These are phyloP conservation scores for Potentilla sterilis DNA, from an alignment of 306 rosid species.

Conservation along the genomic window DNA sequence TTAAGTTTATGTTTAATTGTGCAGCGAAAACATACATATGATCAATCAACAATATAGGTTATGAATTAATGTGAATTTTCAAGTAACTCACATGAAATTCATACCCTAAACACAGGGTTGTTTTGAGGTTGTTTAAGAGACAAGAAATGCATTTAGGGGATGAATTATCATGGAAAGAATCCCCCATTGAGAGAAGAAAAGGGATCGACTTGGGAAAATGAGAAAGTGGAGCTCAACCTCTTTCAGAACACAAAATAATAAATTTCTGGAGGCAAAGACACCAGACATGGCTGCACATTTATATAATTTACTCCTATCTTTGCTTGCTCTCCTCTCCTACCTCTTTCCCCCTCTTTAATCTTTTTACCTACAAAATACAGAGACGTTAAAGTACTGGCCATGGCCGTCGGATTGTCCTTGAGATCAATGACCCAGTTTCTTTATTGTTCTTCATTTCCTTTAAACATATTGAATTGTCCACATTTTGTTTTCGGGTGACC, in stretches of 20 bases:
- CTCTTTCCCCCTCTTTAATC: not conserved
- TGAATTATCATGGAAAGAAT: constrained; percentile 20
- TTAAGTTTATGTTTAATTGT: too few species aligned
- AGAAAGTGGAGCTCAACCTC: constrained; percentile 10
- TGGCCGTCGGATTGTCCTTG: constrained; percentile 17
- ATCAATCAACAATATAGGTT: not conserved
- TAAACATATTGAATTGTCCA: constrained; percentile 4
- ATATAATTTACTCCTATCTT: not conserved
- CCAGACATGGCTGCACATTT: constrained; percentile 22
- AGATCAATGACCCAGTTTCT: constrained; percentile 9
- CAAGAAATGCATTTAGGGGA: not conserved
- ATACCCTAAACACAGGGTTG: not conserved
- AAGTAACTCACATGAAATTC: not conserved
- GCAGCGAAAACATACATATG: not conserved
- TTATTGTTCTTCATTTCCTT: constrained; percentile 15
- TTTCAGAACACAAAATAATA: not conserved
- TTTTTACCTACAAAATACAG: not conserved
- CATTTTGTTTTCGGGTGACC: constrained; percentile 5
- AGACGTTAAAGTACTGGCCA: not conserved
- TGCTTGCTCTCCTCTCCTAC: constrained; percentile 16
- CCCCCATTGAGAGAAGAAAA: constrained; percentile 27
- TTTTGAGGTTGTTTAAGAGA: not conserved
- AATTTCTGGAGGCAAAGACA: not conserved
- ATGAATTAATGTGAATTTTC: not conserved
- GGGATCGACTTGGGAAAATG: constrained; percentile 28